phyloP scores from a whole-genome alignment of 345 rosid genomes.

The Eucalyptus curtisii region DNA sequence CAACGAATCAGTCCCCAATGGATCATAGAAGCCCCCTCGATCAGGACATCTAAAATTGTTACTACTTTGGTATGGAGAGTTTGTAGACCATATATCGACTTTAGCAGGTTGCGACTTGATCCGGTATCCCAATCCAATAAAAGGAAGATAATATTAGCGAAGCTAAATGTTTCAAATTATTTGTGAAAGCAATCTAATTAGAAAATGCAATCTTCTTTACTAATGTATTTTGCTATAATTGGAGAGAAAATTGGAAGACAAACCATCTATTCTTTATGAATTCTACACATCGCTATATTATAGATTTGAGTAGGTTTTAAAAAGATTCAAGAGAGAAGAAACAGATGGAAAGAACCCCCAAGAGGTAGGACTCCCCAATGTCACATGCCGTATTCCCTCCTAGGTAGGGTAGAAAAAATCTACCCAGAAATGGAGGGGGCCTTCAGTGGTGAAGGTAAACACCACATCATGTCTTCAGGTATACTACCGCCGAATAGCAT shows the following conservation, averaged over 20 bases:
- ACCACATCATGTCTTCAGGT: too few species aligned
- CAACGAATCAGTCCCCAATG: background rate
- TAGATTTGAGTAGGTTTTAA: too few species aligned
- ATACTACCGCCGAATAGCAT: too few species aligned
- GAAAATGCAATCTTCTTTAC: background rate
- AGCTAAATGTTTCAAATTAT: background rate
- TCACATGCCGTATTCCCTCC: too few species aligned
- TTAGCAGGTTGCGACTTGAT: background rate
- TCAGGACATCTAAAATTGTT: background rate
- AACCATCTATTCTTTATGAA: background rate
- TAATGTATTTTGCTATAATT: background rate
- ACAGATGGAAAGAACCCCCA: too few species aligned
- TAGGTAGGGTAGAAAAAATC: too few species aligned
- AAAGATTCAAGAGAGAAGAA: too few species aligned
- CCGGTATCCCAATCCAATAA: background rate
- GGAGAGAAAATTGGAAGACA: background rate
- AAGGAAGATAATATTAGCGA: background rate
- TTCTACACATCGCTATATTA: background rate
- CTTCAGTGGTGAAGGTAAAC: too few species aligned
- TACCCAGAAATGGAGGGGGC: too few species aligned
- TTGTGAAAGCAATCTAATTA: background rate
- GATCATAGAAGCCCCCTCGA: background rate
- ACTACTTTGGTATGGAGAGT: background rate
- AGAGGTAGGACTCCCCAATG: too few species aligned
- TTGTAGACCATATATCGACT: background rate